Conservation (phyloP, 176 grass and related monocot species). For the Echinochloa phyllopogon region DNA sequence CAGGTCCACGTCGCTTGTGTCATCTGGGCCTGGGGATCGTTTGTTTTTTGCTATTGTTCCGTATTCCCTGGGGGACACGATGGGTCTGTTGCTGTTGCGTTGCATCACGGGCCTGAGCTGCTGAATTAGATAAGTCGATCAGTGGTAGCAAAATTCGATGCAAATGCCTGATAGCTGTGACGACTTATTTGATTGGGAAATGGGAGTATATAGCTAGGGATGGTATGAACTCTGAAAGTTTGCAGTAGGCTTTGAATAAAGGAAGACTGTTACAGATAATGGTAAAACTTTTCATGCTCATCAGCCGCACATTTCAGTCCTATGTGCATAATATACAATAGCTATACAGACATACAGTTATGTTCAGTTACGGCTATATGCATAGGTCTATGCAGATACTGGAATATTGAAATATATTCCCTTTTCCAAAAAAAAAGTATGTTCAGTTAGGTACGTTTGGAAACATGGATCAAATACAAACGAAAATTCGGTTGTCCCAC, state of each 20-base stretch:
- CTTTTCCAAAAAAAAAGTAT: no score
- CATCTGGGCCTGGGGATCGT: constrained; percentile 3
- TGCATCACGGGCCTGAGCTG: background rate
- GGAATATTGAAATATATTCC: no score
- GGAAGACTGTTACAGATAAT: background rate
- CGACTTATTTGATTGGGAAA: background rate
- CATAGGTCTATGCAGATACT: no score
- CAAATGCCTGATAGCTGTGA: background rate
- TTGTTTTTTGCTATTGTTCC: background rate
- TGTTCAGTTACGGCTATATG: no score
- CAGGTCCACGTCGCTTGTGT: background rate
- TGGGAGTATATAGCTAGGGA: background rate
- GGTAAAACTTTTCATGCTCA: background rate
- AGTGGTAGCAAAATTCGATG: background rate
- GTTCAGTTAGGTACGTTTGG: background rate
- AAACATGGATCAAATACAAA: background rate
- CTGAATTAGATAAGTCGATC: constrained; percentile 31
- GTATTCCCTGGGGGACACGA: background rate
- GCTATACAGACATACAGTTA: no score
- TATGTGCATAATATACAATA: no score
- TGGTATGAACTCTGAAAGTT: background rate
- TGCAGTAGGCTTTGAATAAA: background rate
- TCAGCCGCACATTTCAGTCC: background rate
- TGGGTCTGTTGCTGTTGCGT: background rate
- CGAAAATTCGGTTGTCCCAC: background rate